A percentile compares a stretch with the other conserved stretches of the same genome.
phyloP scores from a whole-genome alignment of 192 early-diverging fungal genomes.

The Thamnidium elegans region DNA sequence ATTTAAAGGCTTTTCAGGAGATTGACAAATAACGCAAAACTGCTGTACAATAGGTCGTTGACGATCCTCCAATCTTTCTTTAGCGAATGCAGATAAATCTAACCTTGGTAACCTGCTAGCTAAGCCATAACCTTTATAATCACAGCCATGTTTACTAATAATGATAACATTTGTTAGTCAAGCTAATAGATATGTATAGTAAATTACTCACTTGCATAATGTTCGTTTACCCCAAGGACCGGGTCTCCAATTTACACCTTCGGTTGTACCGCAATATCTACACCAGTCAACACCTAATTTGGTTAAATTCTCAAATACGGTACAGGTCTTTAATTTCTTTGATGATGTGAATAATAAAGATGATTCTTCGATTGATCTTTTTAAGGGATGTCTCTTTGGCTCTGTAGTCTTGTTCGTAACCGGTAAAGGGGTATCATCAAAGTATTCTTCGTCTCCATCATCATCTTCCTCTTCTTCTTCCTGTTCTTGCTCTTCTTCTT shows the following conservation, averaged over 20 bases:
- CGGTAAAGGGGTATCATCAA: too few species aligned
- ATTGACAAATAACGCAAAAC: conserved; percentile 22
- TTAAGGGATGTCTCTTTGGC: background rate
- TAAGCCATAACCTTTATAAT: conserved; percentile 31
- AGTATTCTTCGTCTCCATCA: too few species aligned
- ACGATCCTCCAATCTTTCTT: conserved; percentile 22
- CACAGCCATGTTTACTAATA: conserved; percentile 30
- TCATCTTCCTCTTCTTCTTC: background rate
- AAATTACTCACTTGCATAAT: conserved; percentile 73
- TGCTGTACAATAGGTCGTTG: conserved; percentile 19
- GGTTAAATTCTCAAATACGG: conserved; percentile 20
- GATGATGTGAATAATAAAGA: background rate
- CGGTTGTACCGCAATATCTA: conserved; percentile 87
- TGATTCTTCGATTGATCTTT: background rate
- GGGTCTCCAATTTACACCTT: conserved; percentile 83
- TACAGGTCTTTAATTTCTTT: background rate
- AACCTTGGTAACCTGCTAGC: conserved; percentile 22
- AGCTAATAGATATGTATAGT: conserved; percentile 4
- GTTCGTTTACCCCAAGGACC: conserved; percentile 94
- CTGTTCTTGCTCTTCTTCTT: background rate
- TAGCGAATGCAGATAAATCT: conserved; percentile 20
- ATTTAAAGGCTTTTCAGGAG: conserved; percentile 6
- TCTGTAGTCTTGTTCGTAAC: too few species aligned
- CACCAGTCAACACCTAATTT: conserved; percentile 68
- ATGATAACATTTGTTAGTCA: background rate